These are phyloP conservation scores for Strobilomyces dryophilus DNA, from an alignment of 768 basidiomycete genomes.

Conservation along the genomic window DNA sequence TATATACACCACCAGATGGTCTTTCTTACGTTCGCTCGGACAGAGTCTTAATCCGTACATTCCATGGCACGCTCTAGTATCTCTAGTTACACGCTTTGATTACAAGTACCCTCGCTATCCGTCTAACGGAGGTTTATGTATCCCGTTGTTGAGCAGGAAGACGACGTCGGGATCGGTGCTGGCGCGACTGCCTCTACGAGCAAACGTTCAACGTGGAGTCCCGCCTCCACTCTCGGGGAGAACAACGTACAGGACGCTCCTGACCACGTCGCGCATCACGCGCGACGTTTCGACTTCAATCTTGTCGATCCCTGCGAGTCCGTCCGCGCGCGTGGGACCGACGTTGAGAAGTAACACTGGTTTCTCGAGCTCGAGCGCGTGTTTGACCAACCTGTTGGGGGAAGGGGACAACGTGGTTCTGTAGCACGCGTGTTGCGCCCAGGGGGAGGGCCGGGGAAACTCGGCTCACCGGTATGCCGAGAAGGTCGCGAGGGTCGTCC, in stretches of 20 bases:
- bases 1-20: conserved; percentile 22
- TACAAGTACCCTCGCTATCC: conserved; percentile 9
- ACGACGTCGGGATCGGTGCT: conserved; percentile 42
- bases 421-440: neutral
- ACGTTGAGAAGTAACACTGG: conserved; percentile 80
- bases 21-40: conserved; percentile 19
- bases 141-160: conserved; percentile 55
- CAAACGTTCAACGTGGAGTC: neutral
- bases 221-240: neutral
- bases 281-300: conserved; percentile 71
- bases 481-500: conserved; percentile 91
- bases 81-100: conserved; percentile 8
- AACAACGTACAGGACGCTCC: conserved; percentile 52
- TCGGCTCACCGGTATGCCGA: conserved; percentile 72
- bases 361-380: conserved; percentile 70
- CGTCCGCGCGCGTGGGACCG: conserved; percentile 86
- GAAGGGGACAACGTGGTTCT: neutral
- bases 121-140: conserved; percentile 47
- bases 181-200: conserved; percentile 43
- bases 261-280: conserved; percentile 67
- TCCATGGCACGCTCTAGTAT: conserved; percentile 24
- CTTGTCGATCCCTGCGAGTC: conserved; percentile 63
- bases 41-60: conserved; percentile 28
- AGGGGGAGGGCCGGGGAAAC: neutral
- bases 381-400: conserved; percentile 63